Evolutionary conservation across 148 eudicot species (phyloP).

Genomic region (Heliosperma pusillum): DNA sequence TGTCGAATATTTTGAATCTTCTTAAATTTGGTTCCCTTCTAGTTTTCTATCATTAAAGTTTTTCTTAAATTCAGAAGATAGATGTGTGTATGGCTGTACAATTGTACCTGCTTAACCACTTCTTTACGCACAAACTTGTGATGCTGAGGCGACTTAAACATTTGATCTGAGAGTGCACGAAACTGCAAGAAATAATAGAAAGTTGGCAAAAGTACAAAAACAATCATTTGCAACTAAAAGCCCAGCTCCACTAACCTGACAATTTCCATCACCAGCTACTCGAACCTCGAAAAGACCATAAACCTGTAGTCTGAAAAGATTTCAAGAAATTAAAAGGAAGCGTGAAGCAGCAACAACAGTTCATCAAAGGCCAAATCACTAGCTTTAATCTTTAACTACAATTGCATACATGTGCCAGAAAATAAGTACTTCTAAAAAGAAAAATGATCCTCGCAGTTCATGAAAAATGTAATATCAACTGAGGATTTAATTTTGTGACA

Average conservation of each 20-base stretch:
- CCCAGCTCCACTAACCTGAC: slow-evolving; percentile 61
- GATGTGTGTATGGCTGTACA: not conserved
- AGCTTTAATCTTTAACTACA: not conserved
- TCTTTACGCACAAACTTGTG: slow-evolving; percentile 87
- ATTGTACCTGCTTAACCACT: slow-evolving; percentile 68
- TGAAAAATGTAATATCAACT: not conserved
- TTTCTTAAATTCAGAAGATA: not conserved
- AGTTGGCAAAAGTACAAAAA: slow-evolving; percentile 15
- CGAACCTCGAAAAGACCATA: slow-evolving; percentile 77
- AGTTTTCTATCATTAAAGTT: not conserved
- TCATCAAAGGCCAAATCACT: slow-evolving; percentile 1
- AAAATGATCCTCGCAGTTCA: not conserved
- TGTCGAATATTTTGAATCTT: not conserved
- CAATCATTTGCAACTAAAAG: not conserved
- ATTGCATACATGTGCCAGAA: not conserved
- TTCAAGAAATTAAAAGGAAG: not conserved
- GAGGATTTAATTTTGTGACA: too few relatives aligned
- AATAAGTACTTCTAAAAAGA: not conserved
- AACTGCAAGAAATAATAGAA: slow-evolving; percentile 46
- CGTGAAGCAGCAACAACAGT: slow-evolving; percentile 4
- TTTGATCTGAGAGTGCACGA: slow-evolving; percentile 92
- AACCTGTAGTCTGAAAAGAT: slow-evolving; percentile 54
- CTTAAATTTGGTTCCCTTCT: not conserved
- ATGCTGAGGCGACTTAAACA: slow-evolving; percentile 69
- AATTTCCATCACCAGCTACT: slow-evolving; percentile 95